phyloP scores from a whole-genome alignment of 1,284 basidiomycete species.

The Leccinum cinnamomeum region DNA sequence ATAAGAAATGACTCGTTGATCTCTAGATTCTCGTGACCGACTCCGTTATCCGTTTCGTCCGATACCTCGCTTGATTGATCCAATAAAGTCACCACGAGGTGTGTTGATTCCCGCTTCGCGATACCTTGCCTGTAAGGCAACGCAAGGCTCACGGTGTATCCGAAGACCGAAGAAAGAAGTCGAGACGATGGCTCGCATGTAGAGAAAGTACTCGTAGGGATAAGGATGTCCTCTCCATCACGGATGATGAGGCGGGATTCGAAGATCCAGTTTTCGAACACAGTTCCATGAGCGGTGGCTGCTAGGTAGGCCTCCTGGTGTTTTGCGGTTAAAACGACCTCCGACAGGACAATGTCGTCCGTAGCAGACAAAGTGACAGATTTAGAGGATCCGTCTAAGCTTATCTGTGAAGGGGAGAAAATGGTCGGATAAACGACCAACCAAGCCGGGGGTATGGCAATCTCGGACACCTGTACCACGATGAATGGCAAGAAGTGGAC shows the following conservation, averaged over 20 bases:
- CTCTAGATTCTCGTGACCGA: conserved; percentile 48
- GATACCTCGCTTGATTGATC: conserved; percentile 17
- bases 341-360: conserved; percentile 34
- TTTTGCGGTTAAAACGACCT: conserved; percentile 49
- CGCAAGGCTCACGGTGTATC: conserved; percentile 47
- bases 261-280: conserved; percentile 30
- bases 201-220: conserved; percentile 26
- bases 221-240: conserved; percentile 44
- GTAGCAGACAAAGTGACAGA: conserved; percentile 23
- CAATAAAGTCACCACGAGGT: conserved; percentile 53
- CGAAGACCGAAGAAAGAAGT: conserved; percentile 30
- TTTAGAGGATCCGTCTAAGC: conserved; percentile 11
- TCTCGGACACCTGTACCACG: conserved; percentile 24
- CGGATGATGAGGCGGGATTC: conserved; percentile 46
- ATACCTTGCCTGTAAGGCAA: conserved; percentile 77
- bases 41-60: conserved; percentile 17
- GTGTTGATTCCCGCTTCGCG: conserved; percentile 51
- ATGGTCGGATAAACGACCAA: conserved; percentile 29
- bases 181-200: conserved; percentile 19
- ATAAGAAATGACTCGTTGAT: conserved; percentile 74
- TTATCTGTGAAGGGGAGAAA: conserved; percentile 26
- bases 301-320: conserved; percentile 43
- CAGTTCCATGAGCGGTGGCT: conserved; percentile 20
- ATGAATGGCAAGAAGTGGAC: conserved; percentile 10
- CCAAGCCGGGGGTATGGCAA: conserved; percentile 32